Evolutionary conservation across 371 early-diverging fungal genomes (phyloP), one percentile per base, ranked within the genome.

Genomic region (Apophysomyces sp.): DNA sequence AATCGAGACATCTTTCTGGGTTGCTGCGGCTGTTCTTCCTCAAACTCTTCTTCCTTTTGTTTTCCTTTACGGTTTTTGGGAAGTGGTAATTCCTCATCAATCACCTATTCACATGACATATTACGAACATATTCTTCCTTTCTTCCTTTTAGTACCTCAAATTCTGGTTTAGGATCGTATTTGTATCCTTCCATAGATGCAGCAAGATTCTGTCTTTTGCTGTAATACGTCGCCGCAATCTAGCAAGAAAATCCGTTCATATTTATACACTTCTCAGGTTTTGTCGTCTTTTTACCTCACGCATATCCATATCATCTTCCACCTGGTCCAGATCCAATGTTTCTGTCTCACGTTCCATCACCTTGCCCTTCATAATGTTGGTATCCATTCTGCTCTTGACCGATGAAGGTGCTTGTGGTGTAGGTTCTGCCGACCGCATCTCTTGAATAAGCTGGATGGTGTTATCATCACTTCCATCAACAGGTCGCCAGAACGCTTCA

Each of bases 301-400:
- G 68, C 37, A 83, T 60, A 59, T 84, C 76, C 86, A 86, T 84
- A 31, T 86, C 84, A 8, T 82, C 81, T 58, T 84, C 83, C 9
- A 83, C 73, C 40, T 78, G 67, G 15, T 86, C 85, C 27, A 80
- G 55, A 57, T 86, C 80, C 3, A 84, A 72, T 13, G 76, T 65
- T 6, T 72, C 80, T n/a, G 73, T 70, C 0, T 82, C 81, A n/a
- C 74, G 74, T 66, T 86, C 85, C 55, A 82, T 74, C 4, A 86
- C 81, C 4, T 71, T 72, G 13, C 83, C 84, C 55, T 74, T 74
- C 86, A 86, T 80, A 4, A 76, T 61, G 2, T 76, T 67, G 6
- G 81, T 81, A 49, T 86, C 86, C 44, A 81, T 39, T 18, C 77
- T 80, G 5, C 40, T 55, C 30, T 32, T 53, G 34, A 53, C 54